Evolutionary conservation across 345 rosid species (phyloP).

Genomic region (Hibiscus syriacus): DNA sequence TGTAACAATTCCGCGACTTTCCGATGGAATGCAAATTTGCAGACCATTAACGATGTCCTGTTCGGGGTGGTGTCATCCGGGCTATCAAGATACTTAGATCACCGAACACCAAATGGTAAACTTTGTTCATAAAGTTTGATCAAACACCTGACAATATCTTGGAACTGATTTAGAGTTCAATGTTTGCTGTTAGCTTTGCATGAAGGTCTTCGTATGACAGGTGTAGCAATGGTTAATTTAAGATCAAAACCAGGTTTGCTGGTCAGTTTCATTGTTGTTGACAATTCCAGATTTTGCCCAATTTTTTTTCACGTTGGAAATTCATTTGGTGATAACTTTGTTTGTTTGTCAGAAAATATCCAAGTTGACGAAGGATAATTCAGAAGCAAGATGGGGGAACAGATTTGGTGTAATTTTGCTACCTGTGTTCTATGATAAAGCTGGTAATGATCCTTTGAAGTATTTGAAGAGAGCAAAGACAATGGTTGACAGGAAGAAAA

Average conservation of each 20-base stretch:
- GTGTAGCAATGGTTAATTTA: slow-evolving; percentile 53
- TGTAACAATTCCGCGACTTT: no score
- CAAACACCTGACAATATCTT: neutral
- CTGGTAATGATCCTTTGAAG: slow-evolving; percentile 25
- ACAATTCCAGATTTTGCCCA: no score
- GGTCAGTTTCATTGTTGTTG: slow-evolving; percentile 19
- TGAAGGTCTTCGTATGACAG: slow-evolving; percentile 34
- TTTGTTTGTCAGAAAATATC: slow-evolving; percentile 41
- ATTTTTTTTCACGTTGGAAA: neutral
- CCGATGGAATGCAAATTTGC: slow-evolving; percentile 4
- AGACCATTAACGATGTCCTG: slow-evolving; percentile 68
- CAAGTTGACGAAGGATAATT: slow-evolving; percentile 23
- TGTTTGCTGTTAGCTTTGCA: slow-evolving; percentile 21
- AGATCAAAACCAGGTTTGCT: slow-evolving; percentile 37
- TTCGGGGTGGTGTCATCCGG: slow-evolving; percentile 44
- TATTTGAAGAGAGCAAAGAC: slow-evolving; percentile 41
- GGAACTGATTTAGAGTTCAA: neutral
- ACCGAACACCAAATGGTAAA: slow-evolving; percentile 39
- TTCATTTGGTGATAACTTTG: no score
- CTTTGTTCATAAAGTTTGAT: neutral
- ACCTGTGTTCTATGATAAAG: slow-evolving; percentile 34
- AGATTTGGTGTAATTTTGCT: slow-evolving; percentile 43
- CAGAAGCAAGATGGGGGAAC: slow-evolving; percentile 43
- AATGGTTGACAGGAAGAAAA: slow-evolving; percentile 47
- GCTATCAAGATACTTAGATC: slow-evolving; percentile 43